Percentiles rank a stretch among this genome's conserved stretches.
Conservation (phyloP, 2,329 filamentous ascomycete genomes). For the Coniochaeta ligniaria region DNA sequence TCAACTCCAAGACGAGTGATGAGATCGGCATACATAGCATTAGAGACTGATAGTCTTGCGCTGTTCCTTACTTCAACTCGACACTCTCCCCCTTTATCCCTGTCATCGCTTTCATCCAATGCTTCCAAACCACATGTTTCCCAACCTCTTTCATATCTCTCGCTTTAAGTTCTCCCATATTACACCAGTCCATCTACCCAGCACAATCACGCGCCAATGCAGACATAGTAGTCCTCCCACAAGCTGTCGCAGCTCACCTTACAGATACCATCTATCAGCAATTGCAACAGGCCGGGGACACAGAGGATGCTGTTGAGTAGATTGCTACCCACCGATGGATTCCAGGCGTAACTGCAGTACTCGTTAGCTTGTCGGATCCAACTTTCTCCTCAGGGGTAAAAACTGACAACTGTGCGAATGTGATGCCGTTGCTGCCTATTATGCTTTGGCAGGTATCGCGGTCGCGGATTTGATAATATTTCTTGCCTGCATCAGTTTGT, state of each 20-base stretch:
- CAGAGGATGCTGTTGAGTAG: constrained; percentile 4
- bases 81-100: too few species aligned
- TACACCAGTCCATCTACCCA: not conserved
- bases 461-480: constrained; percentile 8
- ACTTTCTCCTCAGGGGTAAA: not conserved
- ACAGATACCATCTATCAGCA: constrained; percentile 13
- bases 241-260: constrained; percentile 16
- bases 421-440: constrained; percentile 9
- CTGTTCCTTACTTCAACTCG: too few species aligned
- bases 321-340: constrained; percentile 13
- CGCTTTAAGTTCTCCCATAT: not conserved
- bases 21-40: too few species aligned
- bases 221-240: constrained; percentile 16
- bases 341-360: constrained; percentile 11
- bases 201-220: not conserved
- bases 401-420: constrained; percentile 13
- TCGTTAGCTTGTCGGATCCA: not conserved
- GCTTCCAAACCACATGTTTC: too few species aligned
- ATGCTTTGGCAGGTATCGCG: constrained; percentile 13
- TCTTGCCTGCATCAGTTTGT: constrained; percentile 5
- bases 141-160: too few species aligned
- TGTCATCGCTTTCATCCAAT: too few species aligned
- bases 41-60: too few species aligned
- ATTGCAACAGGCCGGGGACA: constrained; percentile 6
- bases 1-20: too few species aligned